Percentiles rank a stretch among this genome's conserved stretches.
phyloP scores from a whole-genome alignment of 768 basidiomycete species.

The Exsudoporus frostii region DNA sequence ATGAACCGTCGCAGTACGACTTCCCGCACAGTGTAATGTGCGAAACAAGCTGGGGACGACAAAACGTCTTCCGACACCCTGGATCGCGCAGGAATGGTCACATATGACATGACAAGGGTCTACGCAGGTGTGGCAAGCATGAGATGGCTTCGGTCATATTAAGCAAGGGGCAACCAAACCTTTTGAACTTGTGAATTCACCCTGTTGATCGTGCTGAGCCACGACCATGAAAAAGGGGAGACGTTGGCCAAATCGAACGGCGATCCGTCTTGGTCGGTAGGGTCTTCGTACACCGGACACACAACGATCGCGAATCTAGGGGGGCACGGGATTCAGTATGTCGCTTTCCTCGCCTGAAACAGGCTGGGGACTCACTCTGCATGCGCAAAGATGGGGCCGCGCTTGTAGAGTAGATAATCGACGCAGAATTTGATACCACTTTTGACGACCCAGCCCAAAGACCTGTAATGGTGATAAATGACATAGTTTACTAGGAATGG shows the following conservation, averaged over 20 bases:
- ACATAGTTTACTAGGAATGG: constrained; percentile 90
- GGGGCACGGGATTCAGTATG: background rate
- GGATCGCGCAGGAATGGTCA: constrained; percentile 82
- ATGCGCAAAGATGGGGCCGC: constrained; percentile 92
- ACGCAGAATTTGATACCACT: constrained; percentile 96
- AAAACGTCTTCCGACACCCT: constrained; percentile 51
- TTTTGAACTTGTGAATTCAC: constrained; percentile 98
- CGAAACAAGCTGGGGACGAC: constrained; percentile 68
- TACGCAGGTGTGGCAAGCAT: constrained; percentile 29
- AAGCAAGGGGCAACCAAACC: constrained; percentile 49
- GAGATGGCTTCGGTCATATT: background rate
- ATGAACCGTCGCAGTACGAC: constrained; percentile 83
- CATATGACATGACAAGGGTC: constrained; percentile 89
- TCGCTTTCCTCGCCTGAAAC: background rate
- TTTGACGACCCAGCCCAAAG: constrained; percentile 95
- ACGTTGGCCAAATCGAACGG: constrained; percentile 63
- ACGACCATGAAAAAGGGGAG: constrained; percentile 83
- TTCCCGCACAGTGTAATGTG: constrained; percentile 79
- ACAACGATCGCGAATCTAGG: constrained; percentile 86
- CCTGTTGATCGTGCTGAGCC: constrained; percentile 95
- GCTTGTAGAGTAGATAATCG: constrained; percentile 91
- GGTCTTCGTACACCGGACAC: constrained; percentile 87
- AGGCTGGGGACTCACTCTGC: constrained; percentile 68
- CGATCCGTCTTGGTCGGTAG: constrained; percentile 62
- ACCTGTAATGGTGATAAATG: constrained; percentile 91